phyloP scores from a whole-genome alignment of 2,329 filamentous ascomycete species.

The Chalara sp. region DNA sequence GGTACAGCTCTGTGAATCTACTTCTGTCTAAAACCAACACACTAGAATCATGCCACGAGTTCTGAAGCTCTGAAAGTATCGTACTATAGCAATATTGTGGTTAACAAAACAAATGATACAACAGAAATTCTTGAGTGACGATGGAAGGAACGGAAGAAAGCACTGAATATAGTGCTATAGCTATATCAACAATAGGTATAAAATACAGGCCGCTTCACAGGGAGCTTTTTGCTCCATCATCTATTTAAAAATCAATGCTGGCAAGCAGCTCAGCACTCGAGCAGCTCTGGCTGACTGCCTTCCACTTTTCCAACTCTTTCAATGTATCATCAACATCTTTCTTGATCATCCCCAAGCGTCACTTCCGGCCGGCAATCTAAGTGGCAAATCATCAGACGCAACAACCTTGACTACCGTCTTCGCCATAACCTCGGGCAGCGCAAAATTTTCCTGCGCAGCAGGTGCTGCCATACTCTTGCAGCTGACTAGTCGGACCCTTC shows the following conservation, averaged over 20 bases:
- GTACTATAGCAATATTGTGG: too few relatives aligned
- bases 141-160: too few relatives aligned
- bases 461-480: constrained; percentile 8
- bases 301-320: background rate
- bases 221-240: background rate
- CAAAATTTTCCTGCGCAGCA: constrained; percentile 1
- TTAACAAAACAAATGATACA: too few relatives aligned
- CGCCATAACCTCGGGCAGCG: constrained; percentile 9
- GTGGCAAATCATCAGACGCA: constrained; percentile 11
- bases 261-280: background rate
- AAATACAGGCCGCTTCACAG: too few relatives aligned
- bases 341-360: constrained; percentile 17
- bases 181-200: too few relatives aligned
- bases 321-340: background rate
- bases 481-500: constrained; percentile 22
- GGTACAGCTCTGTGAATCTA: too few relatives aligned
- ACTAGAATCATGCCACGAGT: too few relatives aligned
- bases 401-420: constrained; percentile 7
- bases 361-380: constrained; percentile 12
- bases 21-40: too few relatives aligned
- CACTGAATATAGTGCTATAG: too few relatives aligned
- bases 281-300: background rate
- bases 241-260: background rate
- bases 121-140: too few relatives aligned
- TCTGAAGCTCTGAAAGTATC: too few relatives aligned